Evolutionary conservation across 495 filamentous ascomycete genomes (phyloP), one percentile per base, ranked within the genome.

Genomic region (Aspergillus bridgeri): DNA sequence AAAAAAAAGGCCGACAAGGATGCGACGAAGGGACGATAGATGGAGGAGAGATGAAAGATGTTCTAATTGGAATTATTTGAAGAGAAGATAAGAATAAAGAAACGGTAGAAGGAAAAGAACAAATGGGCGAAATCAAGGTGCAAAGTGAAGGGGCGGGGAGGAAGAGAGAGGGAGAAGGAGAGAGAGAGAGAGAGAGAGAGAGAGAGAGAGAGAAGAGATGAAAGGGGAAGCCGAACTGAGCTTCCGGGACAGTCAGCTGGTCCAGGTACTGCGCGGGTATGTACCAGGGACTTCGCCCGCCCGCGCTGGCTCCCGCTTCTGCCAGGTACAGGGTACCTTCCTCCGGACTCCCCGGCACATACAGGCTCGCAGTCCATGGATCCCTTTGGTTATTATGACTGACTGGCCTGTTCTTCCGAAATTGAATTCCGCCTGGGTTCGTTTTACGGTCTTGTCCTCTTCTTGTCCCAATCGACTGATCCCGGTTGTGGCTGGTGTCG

Each of bases 101-200:
- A 23, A 57, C 33, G 24, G 29, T 43, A 51, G 46, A 51, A 42
- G 22, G 19, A 43, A 44, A 23, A 33, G 33, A 38, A 38, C 33
- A 38, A 13, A 38, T 38, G 13, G 33, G 13, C 17, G 33, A 38
- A 38, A 38, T 38, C 33, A 15, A 38, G 33, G 33, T 15, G 27
- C 27, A 66, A 65, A 65, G 63, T 60, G 56, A 62, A 68, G 64
- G 54, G 67, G 61, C 51, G 61, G 65, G 45, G 11, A 15, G n/a
- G 48, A 50, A 18, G 22, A 17, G 24, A 29, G n/a, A 62, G 69
- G 65, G 66, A 66, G 69, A 69, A 67, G 63, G 69, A 43, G 51
- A n/a, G n/a, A n/a, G n/a, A n/a, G n/a, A n/a, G 57, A 29, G 61
- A 46, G 58, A 61, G 56, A 53, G 61, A 63, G 60, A 60, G 60